Evolutionary conservation across 345 rosid species (phyloP).

Genomic region (Eucalyptus pauciflora): DNA sequence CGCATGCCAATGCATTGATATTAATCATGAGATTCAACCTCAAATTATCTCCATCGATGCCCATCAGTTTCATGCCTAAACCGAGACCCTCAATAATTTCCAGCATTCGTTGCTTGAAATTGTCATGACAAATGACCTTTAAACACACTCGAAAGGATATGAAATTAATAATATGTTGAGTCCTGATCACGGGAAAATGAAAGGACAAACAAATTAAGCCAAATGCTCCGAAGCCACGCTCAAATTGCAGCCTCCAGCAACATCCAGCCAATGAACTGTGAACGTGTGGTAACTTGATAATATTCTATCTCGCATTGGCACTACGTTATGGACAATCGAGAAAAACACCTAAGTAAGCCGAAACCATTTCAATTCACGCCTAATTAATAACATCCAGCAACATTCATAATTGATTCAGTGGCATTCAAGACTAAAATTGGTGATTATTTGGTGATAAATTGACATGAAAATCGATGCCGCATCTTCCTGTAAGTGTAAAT

Average conservation of each 20-base stretch:
- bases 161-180: no score
- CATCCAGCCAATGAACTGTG: neutral
- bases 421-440: no score
- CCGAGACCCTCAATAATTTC: neutral
- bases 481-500: no score
- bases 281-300: neutral
- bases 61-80: neutral
- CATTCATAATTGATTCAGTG: no score
- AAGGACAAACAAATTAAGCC: neutral
- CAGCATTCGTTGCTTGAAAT: neutral
- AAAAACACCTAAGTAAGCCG: neutral
- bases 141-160: neutral
- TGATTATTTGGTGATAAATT: no score
- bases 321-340: no score
- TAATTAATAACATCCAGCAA: neutral
- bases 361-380: neutral
- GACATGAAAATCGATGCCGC: no score
- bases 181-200: neutral
- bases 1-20: neutral
- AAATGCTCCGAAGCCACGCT: no score
- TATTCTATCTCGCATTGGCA: neutral
- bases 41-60: neutral
- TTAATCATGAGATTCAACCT: neutral
- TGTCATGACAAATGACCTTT: neutral
- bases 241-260: no score